Base-by-base conservation (phyloP, 2,329 filamentous ascomycete genomes). In the Botrytis aclada region DNA sequence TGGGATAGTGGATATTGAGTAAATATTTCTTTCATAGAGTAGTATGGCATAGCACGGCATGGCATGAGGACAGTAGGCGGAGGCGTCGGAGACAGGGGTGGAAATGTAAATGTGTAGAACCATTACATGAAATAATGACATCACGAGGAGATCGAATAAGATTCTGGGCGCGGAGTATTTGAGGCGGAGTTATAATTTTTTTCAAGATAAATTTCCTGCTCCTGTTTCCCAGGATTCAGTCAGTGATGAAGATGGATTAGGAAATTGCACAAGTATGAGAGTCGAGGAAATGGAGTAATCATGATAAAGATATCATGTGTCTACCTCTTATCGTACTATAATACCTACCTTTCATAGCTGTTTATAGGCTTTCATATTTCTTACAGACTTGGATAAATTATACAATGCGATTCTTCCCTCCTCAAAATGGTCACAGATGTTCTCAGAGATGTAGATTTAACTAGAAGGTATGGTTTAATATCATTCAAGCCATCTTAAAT, bases 1-100 rank as follows among this genome's bases (percentile, higher is more conserved):
- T 93, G 91, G 91, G 80, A 80, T 76, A 79, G 76, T 74, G 79
- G 75, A 14, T 81, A 81, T 74, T 81, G 73, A 60, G 3, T 47
- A 12, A 3, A 41, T n/a, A 14, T 47, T 37, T 16, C 39, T 67
- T 29, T 39, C 8, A 37, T 61, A 20, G 7, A 25, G 47, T 51
- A 25, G 47, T 5, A 51, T 51, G 47, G 4, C 22, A n/a, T n/a
- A 51, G 4, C 12, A 51, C 34, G 37, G 14, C 51, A 32, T 56
- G n/a, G 51, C 18, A 29, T 16, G 51, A n/a, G 18, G 20, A 37
- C 3, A 34, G 20, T 4, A 22, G 60, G 18, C 5, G 18, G 22
- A 39, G 60, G n/a, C 43, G 61, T 63, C 25, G 7, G n/a, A 25
- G 16, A 41, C 18, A 41, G 18, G 4, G 1, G 9, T 20, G 34